Base-by-base conservation (phyloP, 352 stramenopile species). In the Thalassiosira pacifica region DNA sequence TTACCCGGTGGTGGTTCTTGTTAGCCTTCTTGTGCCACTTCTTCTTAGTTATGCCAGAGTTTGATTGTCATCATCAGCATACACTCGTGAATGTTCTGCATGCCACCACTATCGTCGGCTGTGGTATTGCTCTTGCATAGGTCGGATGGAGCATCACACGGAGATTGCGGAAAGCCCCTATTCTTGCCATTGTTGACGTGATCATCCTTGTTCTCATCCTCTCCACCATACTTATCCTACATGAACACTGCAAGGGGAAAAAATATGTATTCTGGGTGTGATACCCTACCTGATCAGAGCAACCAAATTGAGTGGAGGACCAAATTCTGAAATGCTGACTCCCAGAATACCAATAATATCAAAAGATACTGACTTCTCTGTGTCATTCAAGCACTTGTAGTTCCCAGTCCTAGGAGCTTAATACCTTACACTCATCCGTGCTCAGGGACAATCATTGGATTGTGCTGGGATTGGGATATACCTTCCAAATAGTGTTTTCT, bases 341-440 rank as follows among this genome's bases (percentile, higher is more conserved):
- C 68, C 67, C 45, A 55, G 45, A 22, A 85, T 85, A 53, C 77
- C 77, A 31, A 85, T 73, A 37, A 73, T 69, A 68, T 45, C 24
- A 29, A 70, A 52, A 22, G 68, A 65, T 19, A 31, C 57, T 10
- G 6, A 24, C 22, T 71, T 40, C 64, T 61, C 72, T 32, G 69
- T 74, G 34, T 61, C 57, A 26, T 85, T 85, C 61, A 85, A 80
- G 31, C 59, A 60, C 22, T 1, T 79, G n/a, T 69, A 85, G 63
- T 85, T 80, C 27, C 78, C 68, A 32, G 69, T 85, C 1, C 48
- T 79, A 11, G 1, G 24, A 22, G 78, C 69, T 65, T 80, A 80
- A 18, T 85, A 85, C 72, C 29, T 85, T 22, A 68, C 76, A 34
- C 26, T 84, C 19, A 84, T 79, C 32, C 64, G 76, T 48, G 66